Percentiles rank a stretch among this genome's conserved stretches.
Evolutionary conservation across 768 basidiomycete genomes (phyloP).

Genomic region (Lentinus brumalis): DNA sequence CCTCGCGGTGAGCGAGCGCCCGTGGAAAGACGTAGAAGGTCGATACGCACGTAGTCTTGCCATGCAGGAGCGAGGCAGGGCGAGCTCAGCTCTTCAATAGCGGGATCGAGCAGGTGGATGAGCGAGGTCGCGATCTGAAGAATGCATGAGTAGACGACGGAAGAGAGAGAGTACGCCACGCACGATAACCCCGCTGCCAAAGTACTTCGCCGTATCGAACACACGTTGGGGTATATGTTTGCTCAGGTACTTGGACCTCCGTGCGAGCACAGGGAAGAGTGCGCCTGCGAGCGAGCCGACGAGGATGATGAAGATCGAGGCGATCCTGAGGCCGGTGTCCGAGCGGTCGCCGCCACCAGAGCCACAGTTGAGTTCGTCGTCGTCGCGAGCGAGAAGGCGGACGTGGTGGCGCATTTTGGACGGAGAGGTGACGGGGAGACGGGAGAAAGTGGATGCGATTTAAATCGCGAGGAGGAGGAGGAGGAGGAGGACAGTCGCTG

Average conservation of each 20-base stretch:
- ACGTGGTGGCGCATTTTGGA: constrained; percentile 10
- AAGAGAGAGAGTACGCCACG: constrained; percentile 28
- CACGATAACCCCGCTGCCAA: constrained; percentile 88
- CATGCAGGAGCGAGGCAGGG: constrained; percentile 72
- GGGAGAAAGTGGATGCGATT: background rate
- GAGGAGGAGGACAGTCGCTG: background rate
- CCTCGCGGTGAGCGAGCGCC: background rate
- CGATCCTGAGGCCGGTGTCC: constrained; percentile 59
- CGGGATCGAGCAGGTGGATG: constrained; percentile 81
- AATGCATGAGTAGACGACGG: background rate
- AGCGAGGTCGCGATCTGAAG: constrained; percentile 85
- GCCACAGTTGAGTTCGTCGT: constrained; percentile 43
- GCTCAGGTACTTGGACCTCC: constrained; percentile 47
- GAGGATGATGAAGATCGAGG: constrained; percentile 75
- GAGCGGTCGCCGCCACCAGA: constrained; percentile 52
- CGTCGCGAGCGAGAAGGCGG: constrained; percentile 12
- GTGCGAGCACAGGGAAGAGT: constrained; percentile 71
- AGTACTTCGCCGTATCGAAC: constrained; percentile 88
- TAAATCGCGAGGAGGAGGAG: constrained; percentile 4
- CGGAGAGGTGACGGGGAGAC: background rate
- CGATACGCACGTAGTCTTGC: constrained; percentile 66
- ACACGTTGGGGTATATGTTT: constrained; percentile 54
- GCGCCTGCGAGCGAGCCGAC: constrained; percentile 60
- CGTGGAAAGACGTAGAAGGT: background rate
- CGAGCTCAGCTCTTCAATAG: constrained; percentile 66